Conservation (phyloP, 2,329 filamentous ascomycete species). For the Penicillium sclerotigenum region DNA sequence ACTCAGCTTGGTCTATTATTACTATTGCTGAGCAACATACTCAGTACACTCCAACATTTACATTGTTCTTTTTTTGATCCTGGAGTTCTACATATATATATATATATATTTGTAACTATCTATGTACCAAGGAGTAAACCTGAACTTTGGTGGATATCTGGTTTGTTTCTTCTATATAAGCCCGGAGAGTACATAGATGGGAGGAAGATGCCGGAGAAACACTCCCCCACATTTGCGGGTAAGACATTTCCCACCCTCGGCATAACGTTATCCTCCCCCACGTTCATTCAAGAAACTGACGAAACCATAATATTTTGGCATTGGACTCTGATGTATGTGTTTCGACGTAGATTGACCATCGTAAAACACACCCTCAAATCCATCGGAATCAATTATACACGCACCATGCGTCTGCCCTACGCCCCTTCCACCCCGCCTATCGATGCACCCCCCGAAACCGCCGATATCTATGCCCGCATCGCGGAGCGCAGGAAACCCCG, state of each 20-base stretch:
- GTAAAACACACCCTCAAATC: not conserved
- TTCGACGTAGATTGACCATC: not conserved
- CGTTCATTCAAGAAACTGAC: too few relatives aligned
- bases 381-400: not conserved
- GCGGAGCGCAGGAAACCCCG: slow-evolving; percentile 51
- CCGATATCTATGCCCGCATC: slow-evolving; percentile 28
- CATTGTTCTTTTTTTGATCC: too few relatives aligned
- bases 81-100: not conserved
- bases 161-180: not conserved
- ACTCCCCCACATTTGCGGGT: slow-evolving; percentile 3
- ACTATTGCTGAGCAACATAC: not conserved
- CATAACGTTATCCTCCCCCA: not conserved
- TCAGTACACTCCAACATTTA: not conserved
- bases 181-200: not conserved
- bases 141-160: not conserved
- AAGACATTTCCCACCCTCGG: slow-evolving; percentile 4
- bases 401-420: slow-evolving; percentile 26
- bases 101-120: not conserved
- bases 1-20: not conserved
- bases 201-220: slow-evolving; percentile 2
- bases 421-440: slow-evolving; percentile 23
- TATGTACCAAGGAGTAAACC: not conserved
- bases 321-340: not conserved
- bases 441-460: slow-evolving; percentile 21
- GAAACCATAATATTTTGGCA: not conserved